Percentiles rank a stretch among this genome's conserved stretches.
These are phyloP conservation scores for Psidium friedrichsthalianum DNA, from an alignment of 345 rosid species.

Conservation along the genomic window DNA sequence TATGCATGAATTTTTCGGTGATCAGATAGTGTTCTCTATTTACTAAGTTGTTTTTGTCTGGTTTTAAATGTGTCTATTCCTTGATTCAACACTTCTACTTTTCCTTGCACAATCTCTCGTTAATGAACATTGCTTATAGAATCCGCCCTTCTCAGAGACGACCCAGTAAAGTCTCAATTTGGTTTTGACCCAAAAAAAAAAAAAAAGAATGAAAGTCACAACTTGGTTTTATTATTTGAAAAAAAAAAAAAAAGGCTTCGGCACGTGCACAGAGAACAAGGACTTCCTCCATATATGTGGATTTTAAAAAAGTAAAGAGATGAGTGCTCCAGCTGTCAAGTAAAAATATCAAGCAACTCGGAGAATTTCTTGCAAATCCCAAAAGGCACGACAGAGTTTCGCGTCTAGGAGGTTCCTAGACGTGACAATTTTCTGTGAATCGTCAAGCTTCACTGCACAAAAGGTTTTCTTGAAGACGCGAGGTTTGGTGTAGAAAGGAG, in stretches of 20 bases:
- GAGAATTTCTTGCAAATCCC: not conserved
- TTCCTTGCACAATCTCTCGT: not conserved
- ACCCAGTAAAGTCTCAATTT: not conserved
- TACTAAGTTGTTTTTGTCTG: too few relatives aligned
- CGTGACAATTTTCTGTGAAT: not conserved
- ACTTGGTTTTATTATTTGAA: too few relatives aligned
- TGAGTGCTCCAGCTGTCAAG: not conserved
- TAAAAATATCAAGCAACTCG: not conserved
- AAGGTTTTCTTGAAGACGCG: not conserved
- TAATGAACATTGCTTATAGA: not conserved
- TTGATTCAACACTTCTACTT: not conserved
- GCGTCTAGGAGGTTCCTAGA: not conserved
- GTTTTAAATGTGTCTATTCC: too few relatives aligned
- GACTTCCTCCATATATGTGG: too few relatives aligned
- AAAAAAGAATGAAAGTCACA: too few relatives aligned
- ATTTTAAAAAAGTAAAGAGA: not conserved
- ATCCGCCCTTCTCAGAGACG: not conserved
- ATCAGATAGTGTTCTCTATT: too few relatives aligned
- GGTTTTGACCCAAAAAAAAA: too few relatives aligned
- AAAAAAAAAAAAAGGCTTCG: too few relatives aligned
- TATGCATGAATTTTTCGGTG: too few relatives aligned
- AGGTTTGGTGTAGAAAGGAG: not conserved
- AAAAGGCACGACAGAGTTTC: not conserved
- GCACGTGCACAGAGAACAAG: too few relatives aligned
- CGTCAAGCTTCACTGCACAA: not conserved